Percentiles rank a stretch among this genome's conserved stretches.
phyloP scores from a whole-genome alignment of 1,284 basidiomycete genomes.

The Tremellales sp. region DNA sequence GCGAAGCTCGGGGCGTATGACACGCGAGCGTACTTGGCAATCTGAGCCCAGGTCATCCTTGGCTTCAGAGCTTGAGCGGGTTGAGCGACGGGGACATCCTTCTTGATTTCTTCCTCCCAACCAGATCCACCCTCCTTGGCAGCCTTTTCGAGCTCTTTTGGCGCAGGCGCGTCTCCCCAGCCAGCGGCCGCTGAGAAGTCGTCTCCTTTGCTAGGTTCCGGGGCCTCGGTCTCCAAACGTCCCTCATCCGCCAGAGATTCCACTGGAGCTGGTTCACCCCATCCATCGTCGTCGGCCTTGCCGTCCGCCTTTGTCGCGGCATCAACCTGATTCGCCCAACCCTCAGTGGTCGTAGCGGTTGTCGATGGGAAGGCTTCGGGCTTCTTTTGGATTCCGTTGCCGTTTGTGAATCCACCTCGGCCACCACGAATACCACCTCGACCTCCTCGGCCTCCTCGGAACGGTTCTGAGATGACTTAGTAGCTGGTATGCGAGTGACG shows the following conservation, averaged over 20 bases:
- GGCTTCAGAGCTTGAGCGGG: conserved; percentile 38
- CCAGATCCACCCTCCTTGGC: conserved; percentile 32
- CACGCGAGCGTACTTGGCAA: conserved; percentile 44
- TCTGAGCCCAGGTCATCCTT: conserved; percentile 51
- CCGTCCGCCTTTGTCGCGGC: conserved; percentile 29
- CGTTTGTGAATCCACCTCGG: conserved; percentile 31
- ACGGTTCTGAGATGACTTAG: conserved; percentile 24
- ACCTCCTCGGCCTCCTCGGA: conserved; percentile 35
- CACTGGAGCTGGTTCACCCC: conserved; percentile 13
- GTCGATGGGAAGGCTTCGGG: conserved; percentile 31
- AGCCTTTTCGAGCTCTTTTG: conserved; percentile 41
- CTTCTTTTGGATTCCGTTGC: conserved; percentile 19
- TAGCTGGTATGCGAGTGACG: neutral
- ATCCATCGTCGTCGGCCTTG: conserved; percentile 20
- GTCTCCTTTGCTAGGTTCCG: conserved; percentile 29
- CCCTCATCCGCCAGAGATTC: conserved; percentile 16
- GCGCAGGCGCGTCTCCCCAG: conserved; percentile 41
- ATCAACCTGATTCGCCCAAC: conserved; percentile 39
- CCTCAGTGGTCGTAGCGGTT: conserved; percentile 38
- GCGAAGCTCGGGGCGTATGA: neutral
- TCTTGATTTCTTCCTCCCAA: conserved; percentile 37
- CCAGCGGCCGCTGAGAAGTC: conserved; percentile 43
- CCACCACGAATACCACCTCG: conserved; percentile 36
- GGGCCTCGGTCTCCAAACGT: conserved; percentile 8
- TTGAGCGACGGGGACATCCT: conserved; percentile 24